Evolutionary conservation across 345 rosid species (phyloP).

Genomic region (Eucalyptus urophylla): DNA sequence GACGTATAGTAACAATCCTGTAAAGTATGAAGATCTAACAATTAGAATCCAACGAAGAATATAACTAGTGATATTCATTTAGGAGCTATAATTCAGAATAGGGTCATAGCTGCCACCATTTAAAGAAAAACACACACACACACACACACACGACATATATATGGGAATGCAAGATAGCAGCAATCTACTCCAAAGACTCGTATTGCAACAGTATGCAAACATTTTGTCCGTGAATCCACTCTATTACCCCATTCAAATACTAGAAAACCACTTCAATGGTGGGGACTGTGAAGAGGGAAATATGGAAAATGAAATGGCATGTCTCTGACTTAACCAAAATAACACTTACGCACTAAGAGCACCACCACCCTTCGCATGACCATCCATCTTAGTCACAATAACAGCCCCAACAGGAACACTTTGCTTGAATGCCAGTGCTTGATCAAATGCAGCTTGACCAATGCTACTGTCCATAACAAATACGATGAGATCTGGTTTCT

Average conservation of each 20-base stretch:
- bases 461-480: conserved; percentile 95
- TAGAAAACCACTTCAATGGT: not conserved
- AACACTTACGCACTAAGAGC: conserved; percentile 91
- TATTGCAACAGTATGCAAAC: not conserved
- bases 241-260: not conserved
- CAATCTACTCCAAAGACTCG: not conserved
- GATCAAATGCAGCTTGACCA: conserved; percentile 94
- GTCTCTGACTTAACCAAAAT: not conserved
- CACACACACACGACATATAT: not conserved
- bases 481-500: conserved; percentile 93
- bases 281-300: not conserved
- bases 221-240: not conserved
- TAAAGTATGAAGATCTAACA: not conserved
- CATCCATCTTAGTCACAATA: conserved; percentile 89
- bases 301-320: not conserved
- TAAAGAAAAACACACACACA: not conserved
- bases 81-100: not conserved
- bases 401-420: conserved; percentile 90
- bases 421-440: conserved; percentile 92
- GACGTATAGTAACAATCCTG: not conserved
- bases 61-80: not conserved
- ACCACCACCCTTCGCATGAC: conserved; percentile 99
- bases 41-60: not conserved
- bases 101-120: not conserved
- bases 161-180: not conserved